Evolutionary conservation across 805 yeast species (phyloP), one percentile per base, ranked within the genome.

Genomic region (Lipomyces orientalis): DNA sequence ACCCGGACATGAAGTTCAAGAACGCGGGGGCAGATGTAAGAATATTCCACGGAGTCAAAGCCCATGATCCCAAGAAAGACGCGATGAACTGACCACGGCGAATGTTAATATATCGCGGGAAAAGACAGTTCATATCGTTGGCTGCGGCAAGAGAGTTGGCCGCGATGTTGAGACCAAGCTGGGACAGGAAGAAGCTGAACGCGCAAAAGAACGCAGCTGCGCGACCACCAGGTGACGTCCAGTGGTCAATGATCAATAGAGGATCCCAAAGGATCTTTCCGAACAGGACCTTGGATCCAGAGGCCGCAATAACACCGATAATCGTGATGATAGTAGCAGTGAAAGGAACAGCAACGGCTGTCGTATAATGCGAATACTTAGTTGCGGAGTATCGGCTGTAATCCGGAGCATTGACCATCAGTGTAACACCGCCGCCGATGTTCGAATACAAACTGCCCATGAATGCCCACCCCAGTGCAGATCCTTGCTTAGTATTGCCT

Each of bases 71-170:
- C 25, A 80, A 66, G 34, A 75, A 43, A 43, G 75, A 76, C 19
- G 80, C 80, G 61, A 83, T 71, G 72, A 78, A 77, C 31, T 85
- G 82, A 33, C 87, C 88, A 54, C 86, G 75, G 54, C 77, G 75
- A 60, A 83, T 78, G 75, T 79, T 83, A 68, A 84, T 72, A 74
- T 78, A 83, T 52, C 80, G 78, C 4, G 87, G 87, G 61, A 82
- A 74, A 71, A 83, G 74, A 0, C 84, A 83, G 7, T 84, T 65
- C 51, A 1, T 77, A 65, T 84, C 87, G 1, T 84, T 76, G 75
- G 70, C 34, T 77, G 75, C 37, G 74, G 76, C 68, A 78, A 83
- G 74, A 80, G 83, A 10, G 81, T 81, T 39, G 79, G 86, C 67
- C 25, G 76, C 74, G 46, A 74, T 71, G 54, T 74, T 73, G 31